Percentiles rank a stretch among this genome's conserved stretches.
Conservation (phyloP, 2,329 filamentous ascomycete genomes). For the Amauroascus niger region DNA sequence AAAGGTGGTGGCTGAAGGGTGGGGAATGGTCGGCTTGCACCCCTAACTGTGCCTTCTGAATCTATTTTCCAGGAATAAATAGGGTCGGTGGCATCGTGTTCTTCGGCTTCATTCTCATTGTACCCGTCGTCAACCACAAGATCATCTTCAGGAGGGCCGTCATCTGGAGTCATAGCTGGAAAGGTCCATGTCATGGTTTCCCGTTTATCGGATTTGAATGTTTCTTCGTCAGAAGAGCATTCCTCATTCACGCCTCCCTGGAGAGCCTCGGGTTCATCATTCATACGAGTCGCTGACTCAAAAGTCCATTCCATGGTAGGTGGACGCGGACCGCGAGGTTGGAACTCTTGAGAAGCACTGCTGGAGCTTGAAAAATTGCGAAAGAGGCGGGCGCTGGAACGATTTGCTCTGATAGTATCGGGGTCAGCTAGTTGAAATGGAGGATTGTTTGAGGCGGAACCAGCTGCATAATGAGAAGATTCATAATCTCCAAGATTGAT, state of each 20-base stretch:
- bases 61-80: conserved; percentile 4
- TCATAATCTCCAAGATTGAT: conserved; percentile 49
- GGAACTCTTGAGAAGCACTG: conserved; percentile 25
- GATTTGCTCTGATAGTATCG: conserved; percentile 48
- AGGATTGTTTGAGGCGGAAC: conserved; percentile 41
- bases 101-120: conserved; percentile 6
- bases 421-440: conserved; percentile 44
- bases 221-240: conserved; percentile 10
- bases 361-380: conserved; percentile 29
- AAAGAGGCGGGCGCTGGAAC: conserved; percentile 40
- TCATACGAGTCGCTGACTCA: conserved; percentile 20
- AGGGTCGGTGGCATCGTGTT: conserved; percentile 1
- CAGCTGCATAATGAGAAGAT: conserved; percentile 43
- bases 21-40: conserved; percentile 7
- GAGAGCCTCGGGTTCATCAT: conserved; percentile 7
- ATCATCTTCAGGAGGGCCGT: conserved; percentile 13
- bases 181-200: conserved; percentile 48
- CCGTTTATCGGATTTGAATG: conserved; percentile 24
- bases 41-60: conserved; percentile 5
- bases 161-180: conserved; percentile 32
- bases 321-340: conserved; percentile 32
- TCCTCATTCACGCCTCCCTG: conserved; percentile 1
- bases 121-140: conserved; percentile 16
- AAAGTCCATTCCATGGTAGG: conserved; percentile 43
- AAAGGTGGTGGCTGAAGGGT: conserved; percentile 9